phyloP scores from a whole-genome alignment of 2,329 filamentous ascomycete species.

The Penicillium sp. region DNA sequence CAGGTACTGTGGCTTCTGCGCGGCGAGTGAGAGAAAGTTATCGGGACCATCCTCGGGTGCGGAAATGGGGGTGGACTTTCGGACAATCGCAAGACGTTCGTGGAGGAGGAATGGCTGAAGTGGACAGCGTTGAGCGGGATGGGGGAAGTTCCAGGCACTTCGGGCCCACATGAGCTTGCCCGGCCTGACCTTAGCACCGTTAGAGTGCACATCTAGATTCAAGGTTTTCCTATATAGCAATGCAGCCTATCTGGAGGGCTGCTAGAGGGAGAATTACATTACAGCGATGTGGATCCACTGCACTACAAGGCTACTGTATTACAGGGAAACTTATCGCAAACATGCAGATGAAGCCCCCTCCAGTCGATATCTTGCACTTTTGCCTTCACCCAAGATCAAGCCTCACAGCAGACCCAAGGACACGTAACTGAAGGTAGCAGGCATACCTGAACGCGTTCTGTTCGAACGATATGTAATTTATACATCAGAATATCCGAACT shows the following conservation, averaged over 20 bases:
- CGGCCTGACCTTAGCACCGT: background rate
- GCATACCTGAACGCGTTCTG: background rate
- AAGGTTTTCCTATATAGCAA: background rate
- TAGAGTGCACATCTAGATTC: background rate
- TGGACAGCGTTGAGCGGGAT: constrained; percentile 13
- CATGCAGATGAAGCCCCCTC: too few species aligned
- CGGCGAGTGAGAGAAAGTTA: constrained; percentile 14
- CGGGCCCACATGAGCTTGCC: constrained; percentile 28
- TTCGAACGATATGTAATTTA: background rate
- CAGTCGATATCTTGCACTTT: too few species aligned
- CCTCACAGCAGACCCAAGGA: too few species aligned
- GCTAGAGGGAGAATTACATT: too few species aligned
- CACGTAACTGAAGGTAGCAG: too few species aligned
- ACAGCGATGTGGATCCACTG: too few species aligned
- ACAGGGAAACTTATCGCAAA: too few species aligned
- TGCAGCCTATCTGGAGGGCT: too few species aligned
- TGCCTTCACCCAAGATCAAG: too few species aligned
- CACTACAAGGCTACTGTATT: too few species aligned
- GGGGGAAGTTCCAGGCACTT: constrained; percentile 17
- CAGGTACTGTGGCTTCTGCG: constrained; percentile 23
- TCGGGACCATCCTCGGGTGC: constrained; percentile 30
- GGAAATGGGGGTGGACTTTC: background rate
- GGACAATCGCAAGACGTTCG: constrained; percentile 5
- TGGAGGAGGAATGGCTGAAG: constrained; percentile 11
- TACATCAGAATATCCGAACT: background rate